phyloP scores from a whole-genome alignment of 2,329 filamentous ascomycete genomes.

The Alternaria consortialis region DNA sequence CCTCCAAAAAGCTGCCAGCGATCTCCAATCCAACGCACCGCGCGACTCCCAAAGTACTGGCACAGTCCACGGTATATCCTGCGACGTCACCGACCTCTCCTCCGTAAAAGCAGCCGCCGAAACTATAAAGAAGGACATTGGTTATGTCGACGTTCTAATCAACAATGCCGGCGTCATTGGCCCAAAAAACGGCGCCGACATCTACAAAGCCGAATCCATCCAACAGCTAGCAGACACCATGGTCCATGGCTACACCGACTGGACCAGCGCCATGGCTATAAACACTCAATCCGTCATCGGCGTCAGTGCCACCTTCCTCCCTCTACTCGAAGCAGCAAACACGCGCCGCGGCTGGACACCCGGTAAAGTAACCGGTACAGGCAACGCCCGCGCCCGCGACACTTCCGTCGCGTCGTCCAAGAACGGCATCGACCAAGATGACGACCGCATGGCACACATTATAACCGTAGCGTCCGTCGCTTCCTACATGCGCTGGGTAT shows the following conservation, averaged over 20 bases:
- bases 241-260: constrained; percentile 42
- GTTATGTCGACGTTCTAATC: constrained; percentile 62
- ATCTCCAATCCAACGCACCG: constrained; percentile 44
- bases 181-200: constrained; percentile 52
- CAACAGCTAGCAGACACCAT: constrained; percentile 55
- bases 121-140: constrained; percentile 54
- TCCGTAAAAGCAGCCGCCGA: constrained; percentile 55
- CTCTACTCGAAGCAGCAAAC: constrained; percentile 57
- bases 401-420: constrained; percentile 18
- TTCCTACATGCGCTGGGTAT: constrained; percentile 50
- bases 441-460: constrained; percentile 57
- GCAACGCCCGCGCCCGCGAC: constrained; percentile 37
- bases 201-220: constrained; percentile 56
- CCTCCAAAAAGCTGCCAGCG: constrained; percentile 52
- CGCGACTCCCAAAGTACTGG: constrained; percentile 27
- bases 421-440: constrained; percentile 38
- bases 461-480: constrained; percentile 56
- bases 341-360: constrained; percentile 51
- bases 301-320: constrained; percentile 57
- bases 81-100: constrained; percentile 54
- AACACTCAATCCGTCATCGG: constrained; percentile 58
- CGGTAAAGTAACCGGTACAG: constrained; percentile 43
- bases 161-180: constrained; percentile 62
- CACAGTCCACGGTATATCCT: constrained; percentile 53
- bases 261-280: constrained; percentile 52